A percentile compares a stretch with the other conserved stretches of the same genome.
Evolutionary conservation across 805 yeast genomes (phyloP).

Genomic region (Saccharomycopsis schoenii): DNA sequence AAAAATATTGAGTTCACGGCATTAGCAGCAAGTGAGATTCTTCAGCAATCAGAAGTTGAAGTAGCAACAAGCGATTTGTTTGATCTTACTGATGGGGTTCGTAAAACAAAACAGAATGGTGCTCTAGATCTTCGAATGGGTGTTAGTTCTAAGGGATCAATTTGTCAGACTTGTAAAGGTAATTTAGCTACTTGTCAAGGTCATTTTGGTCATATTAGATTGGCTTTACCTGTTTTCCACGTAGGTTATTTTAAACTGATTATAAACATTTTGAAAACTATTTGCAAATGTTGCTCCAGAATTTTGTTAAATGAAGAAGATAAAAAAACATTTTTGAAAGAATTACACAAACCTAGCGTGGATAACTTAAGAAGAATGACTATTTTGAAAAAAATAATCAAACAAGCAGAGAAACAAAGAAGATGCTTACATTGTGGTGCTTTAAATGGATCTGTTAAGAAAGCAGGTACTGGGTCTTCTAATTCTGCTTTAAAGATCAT

Average conservation of each 20-base stretch:
- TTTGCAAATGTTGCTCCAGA: constrained; percentile 84
- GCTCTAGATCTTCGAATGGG: constrained; percentile 94
- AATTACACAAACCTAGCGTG: constrained; percentile 75
- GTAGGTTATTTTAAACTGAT: constrained; percentile 94
- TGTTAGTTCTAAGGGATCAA: constrained; percentile 73
- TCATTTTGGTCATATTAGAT: constrained; percentile 90
- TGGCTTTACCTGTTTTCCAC: constrained; percentile 94
- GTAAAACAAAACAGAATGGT: constrained; percentile 74
- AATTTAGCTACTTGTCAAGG: constrained; percentile 93
- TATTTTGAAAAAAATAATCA: constrained; percentile 68
- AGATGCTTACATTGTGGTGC: constrained; percentile 82
- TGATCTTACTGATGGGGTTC: constrained; percentile 75
- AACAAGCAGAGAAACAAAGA: constrained; percentile 93
- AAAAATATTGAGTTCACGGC: constrained; percentile 89
- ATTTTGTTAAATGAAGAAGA: constrained; percentile 64
- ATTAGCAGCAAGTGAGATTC: constrained; percentile 80
- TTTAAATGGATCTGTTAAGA: constrained; percentile 92
- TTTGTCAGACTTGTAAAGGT: constrained; percentile 89
- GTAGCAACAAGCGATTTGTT: constrained; percentile 84
- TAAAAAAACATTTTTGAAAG: constrained; percentile 61
- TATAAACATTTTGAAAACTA: constrained; percentile 76
- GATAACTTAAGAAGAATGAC: constrained; percentile 92
- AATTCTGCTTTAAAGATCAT: constrained; percentile 91
- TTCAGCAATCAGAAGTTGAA: constrained; percentile 91
- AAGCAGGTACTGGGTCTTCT: constrained; percentile 85